A percentile compares a stretch with the other conserved stretches of the same genome.
Evolutionary conservation across 805 yeast species (phyloP).

Genomic region (Candida corydali): DNA sequence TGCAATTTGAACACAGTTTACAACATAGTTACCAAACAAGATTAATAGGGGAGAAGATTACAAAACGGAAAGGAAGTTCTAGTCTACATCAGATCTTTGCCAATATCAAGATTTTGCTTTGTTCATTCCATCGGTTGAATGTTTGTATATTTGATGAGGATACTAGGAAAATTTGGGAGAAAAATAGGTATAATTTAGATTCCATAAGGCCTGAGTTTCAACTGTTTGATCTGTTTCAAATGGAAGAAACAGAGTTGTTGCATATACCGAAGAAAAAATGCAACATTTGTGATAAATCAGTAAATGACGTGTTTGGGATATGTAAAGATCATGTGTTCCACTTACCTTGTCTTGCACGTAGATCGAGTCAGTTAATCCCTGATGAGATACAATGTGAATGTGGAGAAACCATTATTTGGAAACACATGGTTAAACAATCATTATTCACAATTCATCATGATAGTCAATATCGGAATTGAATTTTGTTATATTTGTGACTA

Average conservation of each 20-base stretch:
- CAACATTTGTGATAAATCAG: not conserved
- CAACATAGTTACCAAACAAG: slow-evolving; percentile 69
- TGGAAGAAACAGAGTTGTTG: slow-evolving; percentile 7
- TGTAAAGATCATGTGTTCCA: slow-evolving; percentile 20
- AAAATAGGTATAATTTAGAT: slow-evolving; percentile 24
- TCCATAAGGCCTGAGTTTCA: slow-evolving; percentile 16
- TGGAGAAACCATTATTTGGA: slow-evolving; percentile 15
- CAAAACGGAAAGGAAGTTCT: slow-evolving; percentile 28
- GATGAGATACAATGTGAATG: slow-evolving; percentile 16
- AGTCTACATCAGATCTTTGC: slow-evolving; percentile 46
- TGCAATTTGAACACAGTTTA: slow-evolving; percentile 82
- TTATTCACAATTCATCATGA: slow-evolving; percentile 26
- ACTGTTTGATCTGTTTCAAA: slow-evolving; percentile 6
- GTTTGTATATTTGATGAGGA: slow-evolving; percentile 42
- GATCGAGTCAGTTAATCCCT: slow-evolving; percentile 11
- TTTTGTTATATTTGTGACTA: slow-evolving; percentile 18
- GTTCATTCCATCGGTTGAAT: slow-evolving; percentile 33
- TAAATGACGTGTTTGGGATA: slow-evolving; percentile 1
- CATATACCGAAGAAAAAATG: slow-evolving; percentile 1
- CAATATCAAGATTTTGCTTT: slow-evolving; percentile 41
- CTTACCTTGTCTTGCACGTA: slow-evolving; percentile 32
- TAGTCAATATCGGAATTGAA: slow-evolving; percentile 20
- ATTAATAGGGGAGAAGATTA: slow-evolving; percentile 47
- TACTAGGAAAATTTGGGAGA: slow-evolving; percentile 29
- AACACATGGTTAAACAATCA: slow-evolving; percentile 15